Percentiles rank a stretch among this genome's conserved stretches.
phyloP scores from a whole-genome alignment of 805 yeast species.

The Cyberlindnera meyerae region DNA sequence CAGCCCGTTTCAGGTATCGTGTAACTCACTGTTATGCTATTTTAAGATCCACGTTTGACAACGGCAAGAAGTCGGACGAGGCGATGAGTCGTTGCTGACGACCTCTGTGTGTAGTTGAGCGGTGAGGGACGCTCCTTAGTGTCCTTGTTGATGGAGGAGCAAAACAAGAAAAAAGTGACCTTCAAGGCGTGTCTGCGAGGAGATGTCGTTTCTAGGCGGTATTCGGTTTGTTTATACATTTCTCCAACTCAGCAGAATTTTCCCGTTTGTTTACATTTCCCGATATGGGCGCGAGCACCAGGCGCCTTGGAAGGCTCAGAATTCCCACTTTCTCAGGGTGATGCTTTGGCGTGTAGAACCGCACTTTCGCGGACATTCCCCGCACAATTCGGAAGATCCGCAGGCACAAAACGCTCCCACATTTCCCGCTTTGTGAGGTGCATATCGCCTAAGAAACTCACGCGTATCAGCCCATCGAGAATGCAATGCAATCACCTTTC shows the following conservation, averaged over 20 bases:
- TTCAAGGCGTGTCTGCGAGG: no score
- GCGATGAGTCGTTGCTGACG: no score
- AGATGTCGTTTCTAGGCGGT: constrained; percentile 5
- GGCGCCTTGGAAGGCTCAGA: constrained; percentile 2
- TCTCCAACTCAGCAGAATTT: constrained; percentile 8
- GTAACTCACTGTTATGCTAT: no score
- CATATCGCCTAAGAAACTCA: constrained; percentile 1
- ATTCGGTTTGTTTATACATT: constrained; percentile 11
- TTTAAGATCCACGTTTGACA: no score
- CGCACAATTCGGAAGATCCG: no score
- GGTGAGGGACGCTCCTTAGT: no score
- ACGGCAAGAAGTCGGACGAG: no score
- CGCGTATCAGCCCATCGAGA: neutral
- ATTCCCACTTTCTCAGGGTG: constrained; percentile 2
- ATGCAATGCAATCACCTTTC: neutral
- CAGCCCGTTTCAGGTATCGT: no score
- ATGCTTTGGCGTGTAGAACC: no score
- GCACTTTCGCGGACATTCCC: no score
- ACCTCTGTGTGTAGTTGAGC: no score
- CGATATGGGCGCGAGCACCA: constrained; percentile 8
- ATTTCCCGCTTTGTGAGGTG: constrained; percentile 3
- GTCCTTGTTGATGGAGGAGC: no score
- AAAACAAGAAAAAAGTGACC: neutral
- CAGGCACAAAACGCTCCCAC: neutral
- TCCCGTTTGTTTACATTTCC: constrained; percentile 20